Base-by-base conservation (phyloP, 2,329 filamentous ascomycete species). In the Teratosphaeria zuluensis region DNA sequence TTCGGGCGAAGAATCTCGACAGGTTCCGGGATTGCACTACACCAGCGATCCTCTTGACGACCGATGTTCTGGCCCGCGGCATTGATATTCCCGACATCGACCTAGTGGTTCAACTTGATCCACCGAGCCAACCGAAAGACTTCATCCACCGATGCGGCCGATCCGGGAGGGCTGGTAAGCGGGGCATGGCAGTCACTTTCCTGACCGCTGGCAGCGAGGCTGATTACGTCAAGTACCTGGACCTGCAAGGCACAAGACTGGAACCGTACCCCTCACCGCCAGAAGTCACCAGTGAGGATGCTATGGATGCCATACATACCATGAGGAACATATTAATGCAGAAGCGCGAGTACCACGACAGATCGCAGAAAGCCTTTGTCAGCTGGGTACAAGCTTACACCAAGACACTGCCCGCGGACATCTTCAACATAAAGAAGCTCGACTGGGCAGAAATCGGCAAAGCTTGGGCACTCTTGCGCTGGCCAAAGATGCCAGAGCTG, bases 11-110 rank as follows among this genome's bases (percentile, higher is more conserved):
- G 76, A 96, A 96, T 71, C 95, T 96, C 66, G 81, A 82, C 63
- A 85, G 84, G 59, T 97, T 96, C 70, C 78, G 89, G 24, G 86
- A 85, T 58, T 84, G 89, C 1, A 82, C 88, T 1, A 83, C 84
- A 0, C 89, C 92, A 0, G 86, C 88, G 1, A 81, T 99, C 35
- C 83, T 99, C 11, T 79, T 99, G 6, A 97, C 92, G 6, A 97
- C 94, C 19, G 92, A 97, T 70, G 85, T 97, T 30, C 90, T 92
- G 2, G 90, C 92, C 2, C 84, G 92, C 61, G 92, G 92, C 14
- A 81, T 97, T 4, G 92, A 97, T 71, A 94, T 96, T 57, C 91
- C 92, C 0, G 85, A 91, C 58, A 91, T 96, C 46, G 92, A 96
- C 70, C 80, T 96, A 1, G 92, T 96, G 4, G 82, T 96, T 0